A percentile compares a stretch with the other conserved stretches of the same genome.
These are phyloP conservation scores for Colletotrichum chlorophyti DNA, from an alignment of 2,329 filamentous ascomycete genomes.

Conservation along the genomic window DNA sequence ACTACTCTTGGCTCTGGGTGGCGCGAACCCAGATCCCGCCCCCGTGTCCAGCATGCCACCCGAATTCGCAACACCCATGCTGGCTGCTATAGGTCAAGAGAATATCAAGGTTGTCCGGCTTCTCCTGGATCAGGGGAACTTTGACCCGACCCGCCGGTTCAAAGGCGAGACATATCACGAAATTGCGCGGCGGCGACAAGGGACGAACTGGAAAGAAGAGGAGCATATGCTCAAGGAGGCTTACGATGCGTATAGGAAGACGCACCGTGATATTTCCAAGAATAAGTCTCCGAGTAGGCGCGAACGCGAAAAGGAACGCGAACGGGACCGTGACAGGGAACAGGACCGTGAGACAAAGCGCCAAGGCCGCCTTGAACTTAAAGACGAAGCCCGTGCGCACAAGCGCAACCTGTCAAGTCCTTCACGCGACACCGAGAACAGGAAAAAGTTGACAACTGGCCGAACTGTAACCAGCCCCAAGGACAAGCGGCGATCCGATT, in stretches of 20 bases:
- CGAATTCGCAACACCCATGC: slow-evolving; percentile 88
- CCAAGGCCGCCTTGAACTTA: slow-evolving; percentile 48
- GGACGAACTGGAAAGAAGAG: slow-evolving; percentile 91
- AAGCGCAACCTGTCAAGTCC: slow-evolving; percentile 59
- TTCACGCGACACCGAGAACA: slow-evolving; percentile 49
- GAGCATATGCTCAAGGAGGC: slow-evolving; percentile 79
- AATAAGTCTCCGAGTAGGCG: slow-evolving; percentile 57
- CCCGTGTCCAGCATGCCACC: slow-evolving; percentile 64
- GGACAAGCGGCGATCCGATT: slow-evolving; percentile 55
- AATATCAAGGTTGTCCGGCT: slow-evolving; percentile 86
- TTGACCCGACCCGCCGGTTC: slow-evolving; percentile 82
- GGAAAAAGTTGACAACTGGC: slow-evolving; percentile 47
- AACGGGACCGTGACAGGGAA: slow-evolving; percentile 43
- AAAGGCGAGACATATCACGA: slow-evolving; percentile 86
- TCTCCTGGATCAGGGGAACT: slow-evolving; percentile 76
- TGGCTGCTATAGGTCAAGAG: slow-evolving; percentile 89
- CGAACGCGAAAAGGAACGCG: slow-evolving; percentile 39
- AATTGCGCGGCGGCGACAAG: slow-evolving; percentile 80
- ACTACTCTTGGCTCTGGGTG: slow-evolving; percentile 73
- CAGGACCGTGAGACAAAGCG: slow-evolving; percentile 51
- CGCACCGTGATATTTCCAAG: slow-evolving; percentile 55
- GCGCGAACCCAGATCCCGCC: slow-evolving; percentile 71
- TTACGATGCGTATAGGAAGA: slow-evolving; percentile 69
- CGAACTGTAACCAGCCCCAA: slow-evolving; percentile 51
- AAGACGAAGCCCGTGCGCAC: slow-evolving; percentile 49